phyloP scores from a whole-genome alignment of 176 grass and related monocot species.

The Raddia distichophylla region DNA sequence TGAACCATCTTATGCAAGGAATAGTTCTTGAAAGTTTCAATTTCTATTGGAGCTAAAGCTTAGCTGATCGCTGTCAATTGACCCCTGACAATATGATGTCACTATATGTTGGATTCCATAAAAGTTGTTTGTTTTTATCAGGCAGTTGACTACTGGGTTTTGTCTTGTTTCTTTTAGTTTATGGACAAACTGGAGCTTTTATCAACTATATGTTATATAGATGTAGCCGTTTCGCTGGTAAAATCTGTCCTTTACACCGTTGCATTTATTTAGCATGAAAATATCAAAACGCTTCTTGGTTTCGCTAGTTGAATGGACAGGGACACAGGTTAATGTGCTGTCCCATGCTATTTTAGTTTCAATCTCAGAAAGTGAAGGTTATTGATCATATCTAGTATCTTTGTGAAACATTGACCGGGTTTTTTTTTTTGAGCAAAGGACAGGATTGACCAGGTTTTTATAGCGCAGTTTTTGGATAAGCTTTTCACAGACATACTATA shows the following conservation, averaged over 20 bases:
- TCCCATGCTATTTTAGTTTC: neutral
- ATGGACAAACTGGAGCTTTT: neutral
- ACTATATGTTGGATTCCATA: neutral
- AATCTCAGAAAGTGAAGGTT: neutral
- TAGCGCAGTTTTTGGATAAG: neutral
- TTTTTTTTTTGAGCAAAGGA: neutral
- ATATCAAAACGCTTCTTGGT: neutral
- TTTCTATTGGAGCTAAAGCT: slow-evolving; percentile 7
- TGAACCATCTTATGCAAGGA: slow-evolving; percentile 14
- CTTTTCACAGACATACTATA: neutral
- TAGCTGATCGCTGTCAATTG: neutral
- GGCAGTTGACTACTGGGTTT: neutral
- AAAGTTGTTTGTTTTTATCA: neutral
- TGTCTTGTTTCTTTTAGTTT: neutral
- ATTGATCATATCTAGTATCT: neutral
- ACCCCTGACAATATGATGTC: neutral
- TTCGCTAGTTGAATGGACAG: neutral
- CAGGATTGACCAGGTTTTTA: neutral
- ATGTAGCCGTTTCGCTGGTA: neutral
- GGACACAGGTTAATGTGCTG: neutral
- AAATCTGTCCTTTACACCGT: neutral
- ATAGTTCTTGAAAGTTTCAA: slow-evolving; percentile 6
- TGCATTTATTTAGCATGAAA: neutral
- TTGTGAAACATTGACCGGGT: neutral
- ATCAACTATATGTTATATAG: neutral